Base-by-base conservation (phyloP, 495 filamentous ascomycete species). In the Letharia lupina region DNA sequence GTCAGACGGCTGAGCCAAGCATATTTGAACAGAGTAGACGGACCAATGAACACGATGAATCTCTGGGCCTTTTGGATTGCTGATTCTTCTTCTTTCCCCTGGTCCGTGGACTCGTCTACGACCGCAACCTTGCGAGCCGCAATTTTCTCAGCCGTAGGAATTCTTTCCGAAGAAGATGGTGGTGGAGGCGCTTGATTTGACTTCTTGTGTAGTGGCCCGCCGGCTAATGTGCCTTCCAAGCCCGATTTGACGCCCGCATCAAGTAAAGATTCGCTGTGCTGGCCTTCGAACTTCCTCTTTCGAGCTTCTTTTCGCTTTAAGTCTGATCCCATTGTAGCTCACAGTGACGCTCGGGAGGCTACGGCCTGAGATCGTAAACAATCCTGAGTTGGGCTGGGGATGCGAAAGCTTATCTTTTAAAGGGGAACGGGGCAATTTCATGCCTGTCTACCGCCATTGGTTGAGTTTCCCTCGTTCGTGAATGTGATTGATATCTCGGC, bases 41-140 rank as follows among this genome's bases (percentile, higher is more conserved):
- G 41, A 88, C 89, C 89, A 65, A 96, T 83, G 78, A 96, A 96
- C 74, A 86, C 85, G 67, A 95, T 93, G 80, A 95, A 95, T 65
- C 91, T 84, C 35, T 79, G 70, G 28, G 76, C 73, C 72, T 86
- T 87, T 69, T 74, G 72, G 7, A 1, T 11, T 39, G 44, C 16
- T 59, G 37, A 18, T 3, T 31, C 47, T 56, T 63, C 54, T 18
- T 28, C 23, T 33, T 45, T 64, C 5, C 11, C 52, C 52, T 16
- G 12, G 6, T 56, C 10, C 31, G 23, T 56, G 52, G 52, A 56
- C 52, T 56, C 5, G 13, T 56, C 28, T 56, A 35, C 12, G 28
- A 56, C 52, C 28, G 31, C 28, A 35, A 16, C 13, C 12, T 56
- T 56, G 52, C 52, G 31, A 35, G 31, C 28, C 15, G 28, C 28